Evolutionary conservation across 108 stramenopile species (phyloP).

Genomic region (Licmophora abbreviata): DNA sequence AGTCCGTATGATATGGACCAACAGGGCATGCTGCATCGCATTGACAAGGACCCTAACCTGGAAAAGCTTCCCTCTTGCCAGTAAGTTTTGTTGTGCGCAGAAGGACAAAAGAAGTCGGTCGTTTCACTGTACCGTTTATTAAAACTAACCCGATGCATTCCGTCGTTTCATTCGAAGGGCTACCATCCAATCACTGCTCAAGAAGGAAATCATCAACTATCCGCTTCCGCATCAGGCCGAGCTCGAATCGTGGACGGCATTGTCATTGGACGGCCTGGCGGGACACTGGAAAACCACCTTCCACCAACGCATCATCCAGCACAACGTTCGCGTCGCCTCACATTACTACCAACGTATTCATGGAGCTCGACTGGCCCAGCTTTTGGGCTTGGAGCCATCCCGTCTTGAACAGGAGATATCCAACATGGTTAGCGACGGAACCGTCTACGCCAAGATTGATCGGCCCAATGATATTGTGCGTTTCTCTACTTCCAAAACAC

Average conservation of each 20-base stretch:
- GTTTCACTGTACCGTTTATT: too few species aligned
- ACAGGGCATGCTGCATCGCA: constrained; percentile 86
- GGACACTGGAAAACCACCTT: constrained; percentile 73
- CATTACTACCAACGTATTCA: constrained; percentile 89
- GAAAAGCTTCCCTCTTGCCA: constrained; percentile 53
- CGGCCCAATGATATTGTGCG: constrained; percentile 89
- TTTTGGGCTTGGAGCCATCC: constrained; percentile 63
- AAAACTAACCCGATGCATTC: neutral
- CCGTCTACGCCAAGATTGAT: constrained; percentile 89
- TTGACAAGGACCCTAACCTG: constrained; percentile 63
- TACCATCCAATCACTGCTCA: constrained; percentile 49
- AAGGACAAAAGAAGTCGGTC: too few species aligned
- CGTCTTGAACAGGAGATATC: constrained; percentile 79
- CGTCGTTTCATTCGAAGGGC: too few species aligned
- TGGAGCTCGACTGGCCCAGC: constrained; percentile 76
- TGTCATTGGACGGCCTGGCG: constrained; percentile 42
- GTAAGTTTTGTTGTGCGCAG: neutral
- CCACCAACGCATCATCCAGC: constrained; percentile 89
- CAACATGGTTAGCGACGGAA: constrained; percentile 80
- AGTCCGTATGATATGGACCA: constrained; percentile 79
- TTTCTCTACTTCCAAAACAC: constrained; percentile 55
- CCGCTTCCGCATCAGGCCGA: constrained; percentile 72
- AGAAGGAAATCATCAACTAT: constrained; percentile 89
- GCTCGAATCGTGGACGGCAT: constrained; percentile 56
- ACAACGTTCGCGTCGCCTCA: constrained; percentile 90